Base-by-base conservation (phyloP, 2,329 filamentous ascomycete genomes). In the Verticillium nubilum region DNA sequence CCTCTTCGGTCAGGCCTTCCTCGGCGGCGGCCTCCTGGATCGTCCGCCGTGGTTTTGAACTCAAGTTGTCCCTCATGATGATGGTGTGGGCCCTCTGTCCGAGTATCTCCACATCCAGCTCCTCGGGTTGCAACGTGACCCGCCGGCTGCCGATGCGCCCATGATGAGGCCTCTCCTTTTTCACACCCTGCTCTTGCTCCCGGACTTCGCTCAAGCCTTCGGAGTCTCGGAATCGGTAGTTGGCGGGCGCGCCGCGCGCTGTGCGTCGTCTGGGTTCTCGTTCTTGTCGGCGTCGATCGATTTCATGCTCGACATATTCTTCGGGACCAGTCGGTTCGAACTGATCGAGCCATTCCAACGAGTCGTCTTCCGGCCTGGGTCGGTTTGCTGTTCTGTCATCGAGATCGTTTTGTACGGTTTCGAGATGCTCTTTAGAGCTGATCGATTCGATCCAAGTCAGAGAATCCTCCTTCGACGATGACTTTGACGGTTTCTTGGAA, bases 51-150 rank as follows among this genome's bases (percentile, higher is more conserved):
- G 27, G 54, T 28, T 58, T 58, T 2, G 54, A 31, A 55, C 55
- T 62, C 33, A 55, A 60, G 55, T 61, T 62, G 37, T 78, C 73
- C 59, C 66, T 74, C 70, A 85, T 71, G 35, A 85, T 72, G 53
- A 85, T 77, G 26, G 79, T 78, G 17, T 77, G 72, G 13, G 76
- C 76, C 2, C 72, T 71, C 60, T 71, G 69, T 2, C 76, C 76
- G 13, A 79, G 63, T 57, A 75, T 72, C 28, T 67, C 63, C 15
- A 71, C 60, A 4, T 62, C 65, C 6, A 79, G 64, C 5, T 52
- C n/a, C 53, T 61, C 59, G 9, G 55, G 35, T 29, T 59, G 27
- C 17, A 63, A 37, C n/a, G 56, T 58, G 7, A 62, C 59, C 2
- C n/a, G 28, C 6, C 61, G 59, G 6, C 25, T 17, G 2, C 61